A percentile compares a stretch with the other conserved stretches of the same genome.
Evolutionary conservation across 441 rosid genomes (phyloP).

Genomic region (Biscutella auriculata): DNA sequence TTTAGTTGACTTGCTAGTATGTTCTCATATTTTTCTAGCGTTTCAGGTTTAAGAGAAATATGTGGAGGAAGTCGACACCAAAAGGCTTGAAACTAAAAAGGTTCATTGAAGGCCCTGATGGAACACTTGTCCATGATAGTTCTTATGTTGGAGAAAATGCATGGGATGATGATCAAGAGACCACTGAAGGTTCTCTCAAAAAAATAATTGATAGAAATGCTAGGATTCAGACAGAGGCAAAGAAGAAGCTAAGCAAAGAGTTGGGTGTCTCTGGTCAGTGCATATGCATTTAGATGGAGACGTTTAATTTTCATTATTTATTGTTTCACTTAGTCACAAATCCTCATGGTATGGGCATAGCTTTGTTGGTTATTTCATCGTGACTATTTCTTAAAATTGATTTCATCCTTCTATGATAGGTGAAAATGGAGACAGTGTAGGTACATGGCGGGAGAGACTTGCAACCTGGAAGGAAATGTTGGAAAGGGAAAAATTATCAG

Average conservation of each 20-base stretch:
- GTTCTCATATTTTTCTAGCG: slow-evolving; percentile 12
- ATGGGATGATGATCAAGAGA: slow-evolving; percentile 62
- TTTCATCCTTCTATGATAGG: slow-evolving; percentile 28
- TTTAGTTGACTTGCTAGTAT: slow-evolving; percentile 11
- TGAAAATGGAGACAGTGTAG: slow-evolving; percentile 30
- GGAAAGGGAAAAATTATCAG: slow-evolving; percentile 53
- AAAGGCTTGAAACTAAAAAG: slow-evolving; percentile 86
- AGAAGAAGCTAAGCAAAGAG: slow-evolving; percentile 53
- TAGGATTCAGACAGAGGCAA: slow-evolving; percentile 47
- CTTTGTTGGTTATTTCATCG: background rate
- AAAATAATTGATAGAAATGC: slow-evolving; percentile 43
- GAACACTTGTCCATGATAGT: slow-evolving; percentile 65
- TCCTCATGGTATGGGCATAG: background rate
- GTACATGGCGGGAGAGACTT: slow-evolving; percentile 79
- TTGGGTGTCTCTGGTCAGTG: slow-evolving; percentile 57
- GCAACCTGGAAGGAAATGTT: slow-evolving; percentile 62
- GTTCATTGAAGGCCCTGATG: slow-evolving; percentile 65
- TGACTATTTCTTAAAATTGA: background rate
- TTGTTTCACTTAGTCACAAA: background rate
- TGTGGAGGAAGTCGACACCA: slow-evolving; percentile 80
- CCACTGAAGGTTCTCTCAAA: slow-evolving; percentile 42
- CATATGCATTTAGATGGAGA: slow-evolving; percentile 4
- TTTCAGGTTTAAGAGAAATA: slow-evolving; percentile 68
- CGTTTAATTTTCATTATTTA: background rate
- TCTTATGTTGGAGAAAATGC: slow-evolving; percentile 90